These are phyloP conservation scores for Scenedesmus sp. DNA, from an alignment of 163 green algal genomes.

Conservation along the genomic window DNA sequence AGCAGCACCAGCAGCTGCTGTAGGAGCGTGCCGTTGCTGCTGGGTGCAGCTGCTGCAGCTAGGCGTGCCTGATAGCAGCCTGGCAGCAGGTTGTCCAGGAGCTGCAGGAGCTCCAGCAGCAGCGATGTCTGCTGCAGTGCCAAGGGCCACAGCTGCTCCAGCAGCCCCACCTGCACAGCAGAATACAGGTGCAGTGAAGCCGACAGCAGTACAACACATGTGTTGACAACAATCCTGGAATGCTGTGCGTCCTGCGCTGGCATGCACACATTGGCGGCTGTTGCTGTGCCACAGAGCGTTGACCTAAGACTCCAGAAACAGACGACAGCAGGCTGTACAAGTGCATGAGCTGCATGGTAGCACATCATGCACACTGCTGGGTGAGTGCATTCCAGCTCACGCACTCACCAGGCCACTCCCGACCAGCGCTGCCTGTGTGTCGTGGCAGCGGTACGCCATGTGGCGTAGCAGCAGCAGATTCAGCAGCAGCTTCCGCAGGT, in stretches of 20 bases:
- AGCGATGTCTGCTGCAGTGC: conserved; percentile 33
- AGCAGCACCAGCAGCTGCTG: conserved; percentile 48
- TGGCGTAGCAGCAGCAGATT: conserved; percentile 63
- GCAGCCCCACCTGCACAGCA: conserved; percentile 23
- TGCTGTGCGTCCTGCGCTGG: no score
- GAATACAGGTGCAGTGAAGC: not conserved
- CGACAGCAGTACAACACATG: not conserved
- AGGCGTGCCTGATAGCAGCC: conserved; percentile 50
- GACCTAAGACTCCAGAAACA: no score
- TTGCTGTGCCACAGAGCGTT: no score
- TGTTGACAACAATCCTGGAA: no score
- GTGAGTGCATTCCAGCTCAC: no score
- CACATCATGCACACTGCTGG: no score
- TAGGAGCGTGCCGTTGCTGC: conserved; percentile 48
- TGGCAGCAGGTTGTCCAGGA: conserved; percentile 58
- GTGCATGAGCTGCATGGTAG: no score
- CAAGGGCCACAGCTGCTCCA: conserved; percentile 43
- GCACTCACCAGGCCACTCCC: conserved; percentile 51
- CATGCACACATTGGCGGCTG: no score
- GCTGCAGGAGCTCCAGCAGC: conserved; percentile 63
- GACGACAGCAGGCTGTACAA: no score
- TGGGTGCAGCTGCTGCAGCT: conserved; percentile 27
- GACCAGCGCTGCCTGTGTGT: conserved; percentile 51
- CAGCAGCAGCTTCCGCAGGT: conserved; percentile 33
- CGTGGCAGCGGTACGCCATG: conserved; percentile 49